These are phyloP conservation scores for Phytophthora cactorum DNA, from an alignment of 352 stramenopile species.

Conservation along the genomic window DNA sequence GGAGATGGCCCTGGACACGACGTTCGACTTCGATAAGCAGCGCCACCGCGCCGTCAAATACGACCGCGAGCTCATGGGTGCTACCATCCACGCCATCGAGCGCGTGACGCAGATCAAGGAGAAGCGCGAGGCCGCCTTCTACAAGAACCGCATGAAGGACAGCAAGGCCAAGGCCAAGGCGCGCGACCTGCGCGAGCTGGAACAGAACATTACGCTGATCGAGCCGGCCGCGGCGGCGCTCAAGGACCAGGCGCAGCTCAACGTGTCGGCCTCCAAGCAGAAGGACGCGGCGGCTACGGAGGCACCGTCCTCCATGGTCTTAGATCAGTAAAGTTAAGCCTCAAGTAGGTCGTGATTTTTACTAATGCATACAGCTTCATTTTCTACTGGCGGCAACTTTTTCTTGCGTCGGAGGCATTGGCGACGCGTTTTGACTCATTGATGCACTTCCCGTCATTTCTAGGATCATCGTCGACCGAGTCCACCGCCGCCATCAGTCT, in stretches of 20 bases:
- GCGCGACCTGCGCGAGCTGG: slow-evolving; percentile 81
- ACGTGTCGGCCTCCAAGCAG: slow-evolving; percentile 61
- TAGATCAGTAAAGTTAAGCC: slow-evolving; percentile 84
- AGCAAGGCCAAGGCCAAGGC: slow-evolving; percentile 82
- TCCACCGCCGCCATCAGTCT: slow-evolving; percentile 29
- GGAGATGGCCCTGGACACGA: slow-evolving; percentile 99
- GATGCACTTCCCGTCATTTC: too few species aligned
- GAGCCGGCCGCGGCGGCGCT: slow-evolving; percentile 71
- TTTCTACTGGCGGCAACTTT: slow-evolving; percentile 12
- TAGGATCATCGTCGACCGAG: background rate
- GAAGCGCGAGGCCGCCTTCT: slow-evolving; percentile 96
- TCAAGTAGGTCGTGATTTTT: slow-evolving; percentile 30
- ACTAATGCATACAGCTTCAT: slow-evolving; percentile 43
- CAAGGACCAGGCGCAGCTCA: slow-evolving; percentile 84
- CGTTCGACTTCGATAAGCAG: slow-evolving; percentile 99
- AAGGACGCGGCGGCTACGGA: slow-evolving; percentile 67
- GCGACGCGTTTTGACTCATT: too few species aligned
- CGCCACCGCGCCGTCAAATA: slow-evolving; percentile 99
- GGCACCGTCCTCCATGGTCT: slow-evolving; percentile 77
- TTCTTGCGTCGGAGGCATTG: background rate
- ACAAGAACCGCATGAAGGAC: slow-evolving; percentile 97
- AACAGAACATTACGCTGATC: slow-evolving; percentile 89
- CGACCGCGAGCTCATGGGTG: slow-evolving; percentile 98
- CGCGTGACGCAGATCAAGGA: slow-evolving; percentile 97
- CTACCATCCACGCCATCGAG: slow-evolving; percentile 99